phyloP scores from a whole-genome alignment of 495 filamentous ascomycete species.

The Aspergillus baeticus region DNA sequence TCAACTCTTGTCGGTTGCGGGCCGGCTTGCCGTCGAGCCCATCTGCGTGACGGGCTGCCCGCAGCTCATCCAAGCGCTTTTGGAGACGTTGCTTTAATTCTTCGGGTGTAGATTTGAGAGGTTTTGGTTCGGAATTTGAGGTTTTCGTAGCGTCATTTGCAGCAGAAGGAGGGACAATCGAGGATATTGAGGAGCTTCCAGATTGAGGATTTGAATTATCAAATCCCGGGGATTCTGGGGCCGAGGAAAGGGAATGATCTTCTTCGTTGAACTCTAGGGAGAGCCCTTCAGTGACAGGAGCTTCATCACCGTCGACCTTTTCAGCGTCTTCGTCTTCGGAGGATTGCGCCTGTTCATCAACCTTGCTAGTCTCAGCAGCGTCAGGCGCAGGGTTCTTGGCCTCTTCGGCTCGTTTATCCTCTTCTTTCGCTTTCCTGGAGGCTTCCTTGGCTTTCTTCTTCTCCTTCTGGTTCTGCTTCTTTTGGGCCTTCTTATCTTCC shows the following conservation, averaged over 20 bases:
- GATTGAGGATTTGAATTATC: constrained; percentile 60
- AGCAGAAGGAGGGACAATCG: constrained; percentile 56
- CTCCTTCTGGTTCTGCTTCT: constrained; percentile 49
- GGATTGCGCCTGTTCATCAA: constrained; percentile 18
- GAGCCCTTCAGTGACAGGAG: constrained; percentile 40
- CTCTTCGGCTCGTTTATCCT: constrained; percentile 35
- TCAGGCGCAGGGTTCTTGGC: constrained; percentile 17
- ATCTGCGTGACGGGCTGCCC: constrained; percentile 78
- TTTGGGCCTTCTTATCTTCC: constrained; percentile 49
- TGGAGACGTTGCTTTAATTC: constrained; percentile 72
- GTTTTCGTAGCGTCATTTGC: constrained; percentile 29
- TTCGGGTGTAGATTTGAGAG: constrained; percentile 58
- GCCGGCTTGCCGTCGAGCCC: constrained; percentile 75
- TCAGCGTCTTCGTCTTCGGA: constrained; percentile 24
- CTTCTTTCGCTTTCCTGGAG: constrained; percentile 45
- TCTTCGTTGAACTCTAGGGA: constrained; percentile 41
- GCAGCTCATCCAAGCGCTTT: constrained; percentile 77
- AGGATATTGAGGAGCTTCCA: constrained; percentile 70
- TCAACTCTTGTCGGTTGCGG: constrained; percentile 79
- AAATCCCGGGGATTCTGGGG: constrained; percentile 62
- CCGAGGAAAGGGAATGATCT: constrained; percentile 49
- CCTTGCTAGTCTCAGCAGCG: constrained; percentile 29
- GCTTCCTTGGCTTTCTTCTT: constrained; percentile 47
- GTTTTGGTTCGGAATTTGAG: constrained; percentile 36
- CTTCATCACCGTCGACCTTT: constrained; percentile 35